Base-by-base conservation (phyloP, 2,329 filamentous ascomycete species). In the Cladosporium sp. region DNA sequence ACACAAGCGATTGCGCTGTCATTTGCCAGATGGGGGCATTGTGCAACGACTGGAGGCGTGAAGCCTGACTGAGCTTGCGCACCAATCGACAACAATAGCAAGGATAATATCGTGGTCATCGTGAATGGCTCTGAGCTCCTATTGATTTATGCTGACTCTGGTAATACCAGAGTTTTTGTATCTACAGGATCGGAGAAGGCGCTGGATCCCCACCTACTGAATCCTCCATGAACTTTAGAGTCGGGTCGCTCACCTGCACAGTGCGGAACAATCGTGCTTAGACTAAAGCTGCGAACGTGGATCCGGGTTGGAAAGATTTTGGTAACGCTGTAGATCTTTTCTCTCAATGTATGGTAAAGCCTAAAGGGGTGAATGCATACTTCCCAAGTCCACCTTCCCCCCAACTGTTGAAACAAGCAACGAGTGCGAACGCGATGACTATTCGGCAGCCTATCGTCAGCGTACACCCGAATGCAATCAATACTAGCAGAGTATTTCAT, bases 1-100 rank as follows among this genome's bases (percentile, higher is more conserved):
- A 72, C 66, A 55, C 69, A 72, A 8, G 64, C 69, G 6, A 72
- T 44, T 21, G 67, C 62, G 51, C 52, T 62, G 15, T 59, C 36
- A 26, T 69, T 67, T 1, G 65, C 59, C 11, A 65, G 54, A 38
- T 65, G 59, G n/a, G 68, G 67, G 59, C 69, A 71, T 59, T 55
- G 30, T 30, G 60, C 49, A 0, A 66, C 66, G 34, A 68, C 44
- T 28, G 64, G 66, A 44, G 38, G 62, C n/a, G 28, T 65, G 57
- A 61, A 60, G 34, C 62, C 59, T 12, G 65, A 24, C 30, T 69
- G 64, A 11, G 67, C 67, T 36, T 61, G 52, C 36, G 54, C 61
- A 26, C 15, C 51, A 18, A 21, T 59, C 28, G 26, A 59, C 1
- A 57, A 15, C 7, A 30, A 21, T 14, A 63, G 6, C 21, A 55